Conservation (phyloP, 768 basidiomycete species). For the Lactarius psammicola region DNA sequence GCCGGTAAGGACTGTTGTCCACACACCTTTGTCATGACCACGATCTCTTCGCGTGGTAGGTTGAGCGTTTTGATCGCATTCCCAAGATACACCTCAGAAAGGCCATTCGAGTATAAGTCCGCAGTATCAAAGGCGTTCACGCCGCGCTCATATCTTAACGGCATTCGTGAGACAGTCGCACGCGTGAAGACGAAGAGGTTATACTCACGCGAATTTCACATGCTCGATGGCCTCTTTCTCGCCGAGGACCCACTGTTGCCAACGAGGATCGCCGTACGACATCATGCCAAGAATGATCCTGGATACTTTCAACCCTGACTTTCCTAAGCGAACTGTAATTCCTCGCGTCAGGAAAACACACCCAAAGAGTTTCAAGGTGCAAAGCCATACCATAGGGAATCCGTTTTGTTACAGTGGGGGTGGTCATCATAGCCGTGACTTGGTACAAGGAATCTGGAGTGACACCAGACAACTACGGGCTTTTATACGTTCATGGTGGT, state of each 20-base stretch:
- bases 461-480: background rate
- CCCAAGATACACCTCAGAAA: constrained; percentile 42
- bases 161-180: constrained; percentile 18
- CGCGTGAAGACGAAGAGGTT: constrained; percentile 17
- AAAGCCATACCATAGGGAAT: constrained; percentile 17
- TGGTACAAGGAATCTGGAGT: background rate
- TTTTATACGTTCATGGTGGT: background rate
- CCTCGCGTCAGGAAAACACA: background rate
- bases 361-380: background rate
- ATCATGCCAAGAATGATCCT: constrained; percentile 64
- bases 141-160: constrained; percentile 52
- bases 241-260: constrained; percentile 36
- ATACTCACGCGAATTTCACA: constrained; percentile 32
- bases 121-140: constrained; percentile 64
- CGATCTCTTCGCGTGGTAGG: constrained; percentile 44
- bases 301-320: constrained; percentile 61
- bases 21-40: constrained; percentile 45
- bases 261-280: constrained; percentile 46
- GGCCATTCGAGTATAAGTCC: constrained; percentile 38
- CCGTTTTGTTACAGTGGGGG: constrained; percentile 10
- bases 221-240: constrained; percentile 33
- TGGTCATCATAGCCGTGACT: constrained; percentile 15
- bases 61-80: constrained; percentile 40
- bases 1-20: background rate
- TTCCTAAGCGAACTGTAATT: constrained; percentile 38